Evolutionary conservation across 179 eudicot genomes (phyloP), one percentile per base, ranked within the genome.

Genomic region (Pouteria campechiana): DNA sequence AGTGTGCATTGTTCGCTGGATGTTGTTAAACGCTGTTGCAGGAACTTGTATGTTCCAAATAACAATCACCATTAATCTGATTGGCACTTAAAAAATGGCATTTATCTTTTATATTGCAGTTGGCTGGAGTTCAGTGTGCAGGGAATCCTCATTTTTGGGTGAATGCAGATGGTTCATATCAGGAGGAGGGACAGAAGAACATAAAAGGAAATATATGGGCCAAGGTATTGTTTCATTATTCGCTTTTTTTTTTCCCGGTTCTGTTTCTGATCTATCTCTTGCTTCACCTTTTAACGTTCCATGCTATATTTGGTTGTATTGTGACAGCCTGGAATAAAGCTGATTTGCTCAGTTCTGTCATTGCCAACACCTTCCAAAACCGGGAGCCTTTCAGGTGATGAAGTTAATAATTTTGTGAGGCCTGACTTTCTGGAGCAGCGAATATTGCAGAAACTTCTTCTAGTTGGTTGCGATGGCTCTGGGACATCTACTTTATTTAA

Each of bases 121-220:
- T 92, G 61, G 90, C 99, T 8, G 99, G 99, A 62, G 99, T 92
- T 45, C 94, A 86, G 45, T 92, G 99, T 69, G 99, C 96, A 48
- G 99, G 99, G 14, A 86, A 83, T 67, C 99, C 99, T 32, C 99
- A 92, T 70, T 87, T 92, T 70, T 92, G 99, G 99, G 85, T 92
- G 74, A 86, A 92, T 44, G 99, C 82, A 12, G 99, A 92, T 61
- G 99, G 99, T 46, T 92, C 99, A 20, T 92, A 92, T 61, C 99
- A 86, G 62, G 99, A 92, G 70, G 99, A 92, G 67, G 99, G 99
- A 54, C 99, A 92, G 38, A 92, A 87, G 37, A 86, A 92, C 50
- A 92, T 92, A 7, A 86, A 85, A 67, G 99, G 99, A 20, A 86
- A 75, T 57, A 87, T 92, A 35, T 92, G 99, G 99, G 92, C 90